These are phyloP conservation scores for Zalerion maritima DNA, from an alignment of 495 filamentous ascomycete species.

Conservation along the genomic window DNA sequence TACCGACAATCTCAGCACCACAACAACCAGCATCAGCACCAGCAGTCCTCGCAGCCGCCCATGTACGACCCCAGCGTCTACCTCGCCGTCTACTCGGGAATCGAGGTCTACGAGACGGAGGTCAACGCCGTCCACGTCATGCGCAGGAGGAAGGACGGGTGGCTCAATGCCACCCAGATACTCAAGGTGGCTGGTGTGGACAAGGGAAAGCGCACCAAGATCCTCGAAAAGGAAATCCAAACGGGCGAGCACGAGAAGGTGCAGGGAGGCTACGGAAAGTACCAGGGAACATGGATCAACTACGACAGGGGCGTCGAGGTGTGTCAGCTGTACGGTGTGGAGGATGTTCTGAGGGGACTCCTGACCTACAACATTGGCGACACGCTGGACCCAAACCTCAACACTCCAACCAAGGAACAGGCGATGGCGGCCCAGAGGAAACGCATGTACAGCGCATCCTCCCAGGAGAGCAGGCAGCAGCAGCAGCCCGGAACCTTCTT, in stretches of 20 bases:
- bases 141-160: slow-evolving; percentile 81
- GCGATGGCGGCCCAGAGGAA: slow-evolving; percentile 96
- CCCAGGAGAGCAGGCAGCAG: slow-evolving; percentile 47
- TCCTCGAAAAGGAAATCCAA: slow-evolving; percentile 92
- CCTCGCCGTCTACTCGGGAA: slow-evolving; percentile 82
- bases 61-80: slow-evolving; percentile 1
- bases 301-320: slow-evolving; percentile 83
- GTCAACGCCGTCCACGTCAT: slow-evolving; percentile 84
- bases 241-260: slow-evolving; percentile 96
- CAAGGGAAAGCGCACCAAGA: slow-evolving; percentile 93
- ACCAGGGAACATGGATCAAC: slow-evolving; percentile 96
- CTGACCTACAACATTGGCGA: slow-evolving; percentile 77
- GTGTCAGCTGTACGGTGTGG: slow-evolving; percentile 85
- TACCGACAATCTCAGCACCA: slow-evolving; percentile 31
- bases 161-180: slow-evolving; percentile 91
- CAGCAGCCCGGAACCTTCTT: slow-evolving; percentile 76
- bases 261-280: slow-evolving; percentile 95
- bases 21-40: slow-evolving; percentile 35
- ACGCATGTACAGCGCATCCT: slow-evolving; percentile 64
- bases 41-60: slow-evolving; percentile 31
- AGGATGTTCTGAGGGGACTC: slow-evolving; percentile 69
- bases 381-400: too few relatives aligned
- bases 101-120: slow-evolving; percentile 95
- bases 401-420: slow-evolving; percentile 98
- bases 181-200: slow-evolving; percentile 92